These are phyloP conservation scores for Coemansia sp. DNA, from an alignment of 192 early-diverging fungal genomes.

Conservation along the genomic window DNA sequence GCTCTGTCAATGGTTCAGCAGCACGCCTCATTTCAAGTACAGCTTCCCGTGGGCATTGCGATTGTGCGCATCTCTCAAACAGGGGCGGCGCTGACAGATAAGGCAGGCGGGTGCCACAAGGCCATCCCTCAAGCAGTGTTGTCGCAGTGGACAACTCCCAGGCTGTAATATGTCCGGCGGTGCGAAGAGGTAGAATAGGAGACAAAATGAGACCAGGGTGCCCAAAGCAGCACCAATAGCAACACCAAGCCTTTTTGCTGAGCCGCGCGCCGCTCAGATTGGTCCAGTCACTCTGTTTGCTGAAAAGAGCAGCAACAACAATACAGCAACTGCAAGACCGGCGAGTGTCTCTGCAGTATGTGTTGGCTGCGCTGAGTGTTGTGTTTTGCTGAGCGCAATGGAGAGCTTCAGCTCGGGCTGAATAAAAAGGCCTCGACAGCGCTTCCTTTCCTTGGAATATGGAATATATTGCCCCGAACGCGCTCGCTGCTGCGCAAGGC, in stretches of 20 bases:
- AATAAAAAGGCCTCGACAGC: background rate
- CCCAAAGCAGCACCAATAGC: too few species aligned
- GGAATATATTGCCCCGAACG: too few species aligned
- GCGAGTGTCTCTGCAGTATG: background rate
- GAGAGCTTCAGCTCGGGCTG: background rate
- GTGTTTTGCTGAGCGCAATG: background rate
- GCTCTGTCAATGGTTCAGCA: constrained; percentile 4
- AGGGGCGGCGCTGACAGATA: background rate
- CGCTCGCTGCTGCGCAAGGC: background rate
- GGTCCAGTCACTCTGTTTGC: background rate
- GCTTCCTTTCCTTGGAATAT: too few species aligned
- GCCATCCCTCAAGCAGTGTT: background rate
- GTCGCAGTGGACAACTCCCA: background rate
- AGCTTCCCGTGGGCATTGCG: background rate
- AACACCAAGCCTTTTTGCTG: too few species aligned
- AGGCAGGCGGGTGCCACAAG: constrained; percentile 1
- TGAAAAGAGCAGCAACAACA: background rate
- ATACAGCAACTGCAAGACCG: background rate
- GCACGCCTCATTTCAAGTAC: constrained; percentile 1
- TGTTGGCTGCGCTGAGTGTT: background rate
- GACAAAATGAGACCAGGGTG: too few species aligned
- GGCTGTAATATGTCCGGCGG: background rate
- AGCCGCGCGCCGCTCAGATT: too few species aligned
- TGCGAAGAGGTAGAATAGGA: background rate
- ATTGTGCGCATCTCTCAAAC: background rate